Percentiles rank a stretch among this genome's conserved stretches.
Evolutionary conservation across 805 yeast species (phyloP).

Genomic region (Kodamaea restingae): DNA sequence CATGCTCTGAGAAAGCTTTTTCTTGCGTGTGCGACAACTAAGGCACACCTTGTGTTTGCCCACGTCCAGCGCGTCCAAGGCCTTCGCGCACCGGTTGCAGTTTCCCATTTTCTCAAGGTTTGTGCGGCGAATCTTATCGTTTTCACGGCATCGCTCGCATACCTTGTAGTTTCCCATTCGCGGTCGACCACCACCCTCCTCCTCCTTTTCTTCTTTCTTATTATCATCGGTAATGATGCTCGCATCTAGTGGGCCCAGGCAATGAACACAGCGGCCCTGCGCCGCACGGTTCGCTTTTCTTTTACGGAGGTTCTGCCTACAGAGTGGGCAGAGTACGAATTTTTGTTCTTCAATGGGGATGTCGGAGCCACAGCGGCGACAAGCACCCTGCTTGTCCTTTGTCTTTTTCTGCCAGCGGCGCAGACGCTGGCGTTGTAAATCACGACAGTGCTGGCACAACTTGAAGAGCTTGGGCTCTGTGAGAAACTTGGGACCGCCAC

Average conservation of each 20-base stretch:
- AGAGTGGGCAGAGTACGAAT: conserved; percentile 57
- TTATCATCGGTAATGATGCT: conserved; percentile 32
- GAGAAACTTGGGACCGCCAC: conserved; percentile 24
- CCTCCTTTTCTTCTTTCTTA: conserved; percentile 13
- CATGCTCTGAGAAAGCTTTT: conserved; percentile 24
- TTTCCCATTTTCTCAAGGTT: conserved; percentile 54
- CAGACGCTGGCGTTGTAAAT: conserved; percentile 57
- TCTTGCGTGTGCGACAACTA: conserved; percentile 52
- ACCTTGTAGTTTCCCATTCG: conserved; percentile 47
- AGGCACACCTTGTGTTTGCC: conserved; percentile 56
- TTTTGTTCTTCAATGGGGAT: conserved; percentile 49
- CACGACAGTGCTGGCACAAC: conserved; percentile 62
- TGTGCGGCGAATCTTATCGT: conserved; percentile 55
- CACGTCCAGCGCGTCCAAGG: conserved; percentile 41
- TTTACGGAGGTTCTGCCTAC: conserved; percentile 51
- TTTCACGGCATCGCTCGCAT: conserved; percentile 60
- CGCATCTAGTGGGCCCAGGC: conserved; percentile 53
- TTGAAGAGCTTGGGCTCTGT: conserved; percentile 45
- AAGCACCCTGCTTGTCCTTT: conserved; percentile 56
- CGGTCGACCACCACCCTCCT: conserved; percentile 17
- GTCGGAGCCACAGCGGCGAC: conserved; percentile 58
- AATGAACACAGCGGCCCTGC: conserved; percentile 65
- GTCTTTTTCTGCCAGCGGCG: conserved; percentile 63
- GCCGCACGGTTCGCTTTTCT: conserved; percentile 57
- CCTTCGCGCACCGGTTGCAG: conserved; percentile 60